phyloP scores from a whole-genome alignment of 148 eudicot genomes.

The Cornus controversa region DNA sequence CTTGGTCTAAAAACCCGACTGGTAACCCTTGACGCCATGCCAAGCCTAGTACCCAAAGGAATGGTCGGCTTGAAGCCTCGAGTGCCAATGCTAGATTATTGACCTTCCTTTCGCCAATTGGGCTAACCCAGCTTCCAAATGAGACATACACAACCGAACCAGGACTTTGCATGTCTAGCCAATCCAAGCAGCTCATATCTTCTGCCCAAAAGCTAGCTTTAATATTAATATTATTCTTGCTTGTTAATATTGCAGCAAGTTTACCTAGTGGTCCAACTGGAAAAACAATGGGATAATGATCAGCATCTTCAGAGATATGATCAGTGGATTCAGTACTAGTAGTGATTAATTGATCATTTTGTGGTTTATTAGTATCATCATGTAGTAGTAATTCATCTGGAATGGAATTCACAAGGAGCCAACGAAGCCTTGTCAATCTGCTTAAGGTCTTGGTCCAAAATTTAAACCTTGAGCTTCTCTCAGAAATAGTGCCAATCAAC shows the following conservation, averaged over 20 bases:
- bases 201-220: slow-evolving; percentile 50
- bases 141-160: slow-evolving; percentile 70
- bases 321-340: too few species aligned
- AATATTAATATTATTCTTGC: not conserved
- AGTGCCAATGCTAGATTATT: slow-evolving; percentile 53
- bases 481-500: slow-evolving; percentile 38
- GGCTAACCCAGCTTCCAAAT: slow-evolving; percentile 93
- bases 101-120: slow-evolving; percentile 55
- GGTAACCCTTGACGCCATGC: slow-evolving; percentile 70
- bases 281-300: slow-evolving; percentile 19
- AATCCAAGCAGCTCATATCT: slow-evolving; percentile 55
- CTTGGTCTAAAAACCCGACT: slow-evolving; percentile 36
- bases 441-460: slow-evolving; percentile 41
- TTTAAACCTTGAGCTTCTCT: slow-evolving; percentile 37
- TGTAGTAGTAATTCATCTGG: slow-evolving; percentile 36
- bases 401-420: slow-evolving; percentile 45
- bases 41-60: slow-evolving; percentile 73
- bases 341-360: not conserved
- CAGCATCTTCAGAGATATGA: not conserved
- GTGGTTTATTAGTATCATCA: slow-evolving; percentile 7
- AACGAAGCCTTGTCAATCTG: slow-evolving; percentile 26
- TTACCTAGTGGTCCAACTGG: slow-evolving; percentile 45
- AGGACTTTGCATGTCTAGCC: slow-evolving; percentile 54
- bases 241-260: too few species aligned
- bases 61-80: slow-evolving; percentile 52